A percentile compares a stretch with the other conserved stretches of the same genome.
Conservation (phyloP, 768 basidiomycete species). For the Clathrus columnatus region DNA sequence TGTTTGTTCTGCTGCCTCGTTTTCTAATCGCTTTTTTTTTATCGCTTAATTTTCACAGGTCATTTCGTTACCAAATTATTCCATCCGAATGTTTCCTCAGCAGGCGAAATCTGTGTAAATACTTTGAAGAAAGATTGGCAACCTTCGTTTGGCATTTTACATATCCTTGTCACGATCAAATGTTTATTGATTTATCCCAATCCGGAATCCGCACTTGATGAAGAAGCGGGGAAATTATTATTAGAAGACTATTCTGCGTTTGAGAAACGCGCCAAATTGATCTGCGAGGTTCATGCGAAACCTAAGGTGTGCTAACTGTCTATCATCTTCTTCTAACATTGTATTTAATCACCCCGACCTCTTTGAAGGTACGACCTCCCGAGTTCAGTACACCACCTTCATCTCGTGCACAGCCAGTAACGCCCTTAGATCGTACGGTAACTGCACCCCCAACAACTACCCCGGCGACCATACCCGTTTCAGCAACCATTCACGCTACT, state of each 20-base stretch:
- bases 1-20: constrained; percentile 4
- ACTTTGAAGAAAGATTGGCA: constrained; percentile 98
- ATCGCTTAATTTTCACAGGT: not conserved
- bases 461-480: constrained; percentile 17
- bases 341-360: not conserved
- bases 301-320: constrained; percentile 42
- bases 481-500: constrained; percentile 21
- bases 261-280: constrained; percentile 75
- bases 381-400: constrained; percentile 53
- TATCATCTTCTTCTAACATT: not conserved
- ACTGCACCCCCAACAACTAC: constrained; percentile 14
- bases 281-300: constrained; percentile 87
- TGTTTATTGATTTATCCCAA: constrained; percentile 96
- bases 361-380: constrained; percentile 34
- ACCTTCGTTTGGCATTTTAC: constrained; percentile 78
- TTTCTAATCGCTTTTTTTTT: not conserved
- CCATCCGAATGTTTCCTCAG: constrained; percentile 87
- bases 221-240: constrained; percentile 89
- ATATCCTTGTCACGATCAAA: constrained; percentile 88
- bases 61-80: constrained; percentile 76
- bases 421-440: not conserved
- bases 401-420: constrained; percentile 19
- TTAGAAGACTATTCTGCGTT: constrained; percentile 87
- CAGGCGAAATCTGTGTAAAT: constrained; percentile 94
- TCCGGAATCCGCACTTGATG: constrained; percentile 91